Evolutionary conservation across 495 filamentous ascomycete genomes (phyloP), one percentile per base, ranked within the genome.

Genomic region (Lophiostoma macrostomum): DNA sequence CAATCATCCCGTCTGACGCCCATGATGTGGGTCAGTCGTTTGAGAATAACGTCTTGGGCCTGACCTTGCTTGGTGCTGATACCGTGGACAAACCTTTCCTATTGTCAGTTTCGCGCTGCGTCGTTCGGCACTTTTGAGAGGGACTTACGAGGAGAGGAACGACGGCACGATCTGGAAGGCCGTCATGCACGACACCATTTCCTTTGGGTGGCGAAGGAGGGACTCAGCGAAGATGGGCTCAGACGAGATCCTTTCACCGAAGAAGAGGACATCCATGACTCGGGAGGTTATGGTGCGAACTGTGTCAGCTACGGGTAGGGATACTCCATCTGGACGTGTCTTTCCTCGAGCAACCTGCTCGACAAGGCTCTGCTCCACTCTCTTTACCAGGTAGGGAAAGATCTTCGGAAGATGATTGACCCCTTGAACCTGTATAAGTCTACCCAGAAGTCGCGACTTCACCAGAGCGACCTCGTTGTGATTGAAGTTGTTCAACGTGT

Each of bases 401-500:
- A 46, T 6, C 27, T 31, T 31, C 11, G 5, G 5, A n/a, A 46
- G 27, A 31, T 46, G 5, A 4, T 4, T 18, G 5, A 19, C 5
- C 14, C 42, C 42, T 16, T 46, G 7, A 4, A 46, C 42, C 19
- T 46, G 42, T 4, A 46, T 6, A 11, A 46, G 42, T 13, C 42
- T 23, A 11, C 5, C 42, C 14, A 8, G 32, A 4, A 46, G 16
- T 4, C 42, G 23, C 6, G 42, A 8, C 23, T 19, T 6, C 27
- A 30, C 4, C n/a, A 4, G 6, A 31, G 5, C 16, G 13, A 46
- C 42, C 4, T 6, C 16, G 16, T 46, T 46, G 16, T 46, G 42
- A 4, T 46, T 27, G 27, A 46, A 19, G 5, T 46, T 46, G 42
- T 46, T 46, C 42, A 46, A 5, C 4, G 42, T 46, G 27, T 46